phyloP scores from a whole-genome alignment of 1,139 yeast genomes.

The Kodamaea alishanica region DNA sequence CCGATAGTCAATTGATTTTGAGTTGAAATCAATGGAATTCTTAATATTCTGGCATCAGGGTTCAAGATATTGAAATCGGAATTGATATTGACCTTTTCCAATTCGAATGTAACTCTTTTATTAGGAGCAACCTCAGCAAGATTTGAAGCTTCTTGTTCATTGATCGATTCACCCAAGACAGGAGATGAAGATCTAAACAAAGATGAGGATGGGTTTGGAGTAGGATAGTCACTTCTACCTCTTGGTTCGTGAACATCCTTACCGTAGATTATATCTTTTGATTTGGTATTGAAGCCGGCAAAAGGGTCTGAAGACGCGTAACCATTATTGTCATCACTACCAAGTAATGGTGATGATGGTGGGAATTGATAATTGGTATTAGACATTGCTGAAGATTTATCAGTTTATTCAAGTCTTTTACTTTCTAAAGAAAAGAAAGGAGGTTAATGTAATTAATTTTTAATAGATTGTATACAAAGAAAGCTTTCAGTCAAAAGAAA shows the following conservation, averaged over 20 bases:
- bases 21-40: slow-evolving; percentile 31
- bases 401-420: too few relatives aligned
- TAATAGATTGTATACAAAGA: too few relatives aligned
- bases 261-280: background rate
- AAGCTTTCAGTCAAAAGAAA: too few relatives aligned
- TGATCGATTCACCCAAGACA: slow-evolving; percentile 14
- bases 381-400: background rate
- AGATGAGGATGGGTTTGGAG: slow-evolving; percentile 57
- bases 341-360: slow-evolving; percentile 60
- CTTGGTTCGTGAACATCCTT: slow-evolving; percentile 11
- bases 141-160: background rate
- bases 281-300: slow-evolving; percentile 9
- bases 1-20: slow-evolving; percentile 45
- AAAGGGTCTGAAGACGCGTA: slow-evolving; percentile 22
- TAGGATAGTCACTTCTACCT: slow-evolving; percentile 39
- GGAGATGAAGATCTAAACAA: slow-evolving; percentile 48
- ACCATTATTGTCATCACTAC: slow-evolving; percentile 17
- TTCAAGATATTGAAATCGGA: slow-evolving; percentile 38
- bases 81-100: slow-evolving; percentile 19
- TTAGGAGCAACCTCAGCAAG: slow-evolving; percentile 1
- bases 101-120: slow-evolving; percentile 10
- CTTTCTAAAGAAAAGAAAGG: too few relatives aligned
- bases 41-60: slow-evolving; percentile 36
- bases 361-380: slow-evolving; percentile 43
- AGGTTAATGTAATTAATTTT: too few relatives aligned